phyloP scores from a whole-genome alignment of 495 filamentous ascomycete species.

The Neurospora africana region DNA sequence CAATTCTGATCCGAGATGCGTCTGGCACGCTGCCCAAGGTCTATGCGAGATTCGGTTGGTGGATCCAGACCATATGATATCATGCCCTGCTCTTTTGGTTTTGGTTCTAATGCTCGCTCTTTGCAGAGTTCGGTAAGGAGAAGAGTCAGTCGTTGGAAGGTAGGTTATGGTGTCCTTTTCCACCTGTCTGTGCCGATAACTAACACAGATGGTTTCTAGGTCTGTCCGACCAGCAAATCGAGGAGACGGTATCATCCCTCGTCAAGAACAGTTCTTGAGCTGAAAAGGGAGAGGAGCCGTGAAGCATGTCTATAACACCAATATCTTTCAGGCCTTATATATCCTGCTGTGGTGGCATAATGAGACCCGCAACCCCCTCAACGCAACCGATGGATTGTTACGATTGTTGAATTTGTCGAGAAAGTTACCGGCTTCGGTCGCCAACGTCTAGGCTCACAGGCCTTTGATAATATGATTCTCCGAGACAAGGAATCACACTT shows the following conservation, averaged over 20 bases:
- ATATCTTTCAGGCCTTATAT: background rate
- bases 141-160: conserved; percentile 73
- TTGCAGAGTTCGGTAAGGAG: conserved; percentile 74
- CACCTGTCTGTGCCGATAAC: background rate
- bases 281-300: background rate
- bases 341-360: background rate
- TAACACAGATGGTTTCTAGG: conserved; percentile 39
- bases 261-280: conserved; percentile 47
- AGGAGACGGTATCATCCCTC: conserved; percentile 71
- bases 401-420: background rate
- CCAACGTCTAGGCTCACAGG: background rate
- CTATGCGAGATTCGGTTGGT: conserved; percentile 87
- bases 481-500: background rate
- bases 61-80: background rate
- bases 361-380: background rate
- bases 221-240: conserved; percentile 83
- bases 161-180: conserved; percentile 21
- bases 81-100: background rate
- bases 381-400: background rate
- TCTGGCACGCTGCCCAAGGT: conserved; percentile 69
- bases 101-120: background rate
- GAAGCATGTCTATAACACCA: background rate
- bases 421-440: background rate
- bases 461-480: background rate
- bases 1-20: conserved; percentile 91